Percentiles rank a stretch among this genome's conserved stretches.
phyloP scores from a whole-genome alignment of 23 red algal species.

The Gracilaria domingensis region DNA sequence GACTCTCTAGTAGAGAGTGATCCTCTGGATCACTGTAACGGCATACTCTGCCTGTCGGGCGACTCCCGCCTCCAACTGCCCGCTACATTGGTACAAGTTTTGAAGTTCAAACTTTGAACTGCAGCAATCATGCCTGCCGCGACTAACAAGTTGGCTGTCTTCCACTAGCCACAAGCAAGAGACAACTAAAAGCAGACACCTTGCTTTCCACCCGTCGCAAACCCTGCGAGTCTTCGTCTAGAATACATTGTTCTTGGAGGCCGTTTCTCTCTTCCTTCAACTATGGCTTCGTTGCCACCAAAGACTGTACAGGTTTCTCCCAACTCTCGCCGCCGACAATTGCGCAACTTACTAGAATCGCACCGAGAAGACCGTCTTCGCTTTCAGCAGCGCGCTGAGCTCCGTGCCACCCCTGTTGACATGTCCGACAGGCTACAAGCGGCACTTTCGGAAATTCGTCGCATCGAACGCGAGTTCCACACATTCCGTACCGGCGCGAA shows the following conservation, averaged over 20 bases:
- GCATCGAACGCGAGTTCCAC: conserved; percentile 41
- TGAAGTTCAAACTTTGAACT: neutral
- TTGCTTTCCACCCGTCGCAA: neutral
- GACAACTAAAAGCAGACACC: too few species aligned
- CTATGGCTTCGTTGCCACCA: conserved; percentile 1
- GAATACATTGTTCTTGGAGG: neutral
- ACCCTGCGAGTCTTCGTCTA: neutral
- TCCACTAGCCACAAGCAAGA: neutral
- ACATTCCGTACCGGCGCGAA: conserved; percentile 24
- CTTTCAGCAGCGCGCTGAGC: conserved; percentile 19
- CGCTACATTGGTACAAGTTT: neutral
- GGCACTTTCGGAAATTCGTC: conserved; percentile 15
- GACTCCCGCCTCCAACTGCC: neutral
- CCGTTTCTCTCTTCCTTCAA: neutral
- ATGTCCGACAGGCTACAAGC: conserved; percentile 15
- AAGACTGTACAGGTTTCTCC: conserved; percentile 1
- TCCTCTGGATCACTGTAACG: neutral
- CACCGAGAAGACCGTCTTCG: conserved; percentile 22
- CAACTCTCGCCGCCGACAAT: conserved; percentile 27
- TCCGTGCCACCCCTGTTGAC: conserved; percentile 15
- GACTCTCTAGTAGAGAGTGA: too few species aligned
- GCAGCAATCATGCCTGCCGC: neutral
- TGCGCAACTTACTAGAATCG: conserved; percentile 4
- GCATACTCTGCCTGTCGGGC: neutral
- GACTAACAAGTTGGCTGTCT: neutral